Conservation (phyloP, 495 filamentous ascomycete species). For the Staphylotrichum longicolle region DNA sequence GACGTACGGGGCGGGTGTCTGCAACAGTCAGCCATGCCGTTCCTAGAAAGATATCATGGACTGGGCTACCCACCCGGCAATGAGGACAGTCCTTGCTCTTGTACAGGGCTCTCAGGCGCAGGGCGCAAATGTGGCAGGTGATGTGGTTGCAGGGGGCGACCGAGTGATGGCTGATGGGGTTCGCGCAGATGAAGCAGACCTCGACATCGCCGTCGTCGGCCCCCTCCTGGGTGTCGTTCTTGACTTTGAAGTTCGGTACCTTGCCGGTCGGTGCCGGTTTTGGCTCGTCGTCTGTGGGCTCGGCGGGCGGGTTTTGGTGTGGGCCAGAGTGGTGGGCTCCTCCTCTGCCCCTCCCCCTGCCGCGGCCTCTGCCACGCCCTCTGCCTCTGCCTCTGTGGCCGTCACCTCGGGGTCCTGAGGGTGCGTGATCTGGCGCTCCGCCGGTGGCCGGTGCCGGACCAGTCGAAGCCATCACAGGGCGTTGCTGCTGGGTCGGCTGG, state of each 20-base stretch:
- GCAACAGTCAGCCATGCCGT: conserved; percentile 17
- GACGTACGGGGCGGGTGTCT: conserved; percentile 79
- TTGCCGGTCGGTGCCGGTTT: conserved; percentile 19
- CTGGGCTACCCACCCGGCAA: conserved; percentile 67
- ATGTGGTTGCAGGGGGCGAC: conserved; percentile 91
- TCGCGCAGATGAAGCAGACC: conserved; percentile 96
- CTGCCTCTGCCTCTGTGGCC: conserved; percentile 40
- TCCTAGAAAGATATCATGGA: conserved; percentile 9
- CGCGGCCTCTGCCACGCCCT: conserved; percentile 33
- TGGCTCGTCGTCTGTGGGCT: conserved; percentile 10
- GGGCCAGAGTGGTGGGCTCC: conserved; percentile 12
- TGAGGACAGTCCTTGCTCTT: conserved; percentile 94
- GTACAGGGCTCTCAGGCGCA: conserved; percentile 86
- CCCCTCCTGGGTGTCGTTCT: conserved; percentile 22
- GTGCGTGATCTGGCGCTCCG: conserved; percentile 7
- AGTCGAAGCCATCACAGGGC: conserved; percentile 26
- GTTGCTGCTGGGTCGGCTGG: not conserved
- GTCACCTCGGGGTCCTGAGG: conserved; percentile 34
- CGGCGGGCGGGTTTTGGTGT: conserved; percentile 4
- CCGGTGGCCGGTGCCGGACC: conserved; percentile 19
- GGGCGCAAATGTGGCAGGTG: conserved; percentile 91
- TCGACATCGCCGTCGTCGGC: conserved; percentile 61
- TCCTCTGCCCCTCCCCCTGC: conserved; percentile 21
- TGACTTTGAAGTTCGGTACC: conserved; percentile 26
- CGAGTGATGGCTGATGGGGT: conserved; percentile 75